Conservation (phyloP, 2,329 filamentous ascomycete genomes). For the Diaporthe amygdali region DNA sequence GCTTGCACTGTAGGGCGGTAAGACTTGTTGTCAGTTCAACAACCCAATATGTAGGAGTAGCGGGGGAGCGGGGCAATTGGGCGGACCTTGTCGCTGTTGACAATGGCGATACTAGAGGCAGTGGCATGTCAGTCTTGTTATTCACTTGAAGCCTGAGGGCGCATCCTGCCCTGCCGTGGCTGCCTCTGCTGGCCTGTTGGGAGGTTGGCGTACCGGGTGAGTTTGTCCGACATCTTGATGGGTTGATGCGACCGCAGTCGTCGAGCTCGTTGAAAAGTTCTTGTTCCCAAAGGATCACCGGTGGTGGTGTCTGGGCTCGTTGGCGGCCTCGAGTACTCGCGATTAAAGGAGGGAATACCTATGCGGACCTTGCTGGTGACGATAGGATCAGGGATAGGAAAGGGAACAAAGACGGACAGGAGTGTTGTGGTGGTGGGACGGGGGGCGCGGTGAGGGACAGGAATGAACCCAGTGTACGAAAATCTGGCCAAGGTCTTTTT, state of each 20-base stretch:
- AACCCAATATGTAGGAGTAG: conserved; percentile 25
- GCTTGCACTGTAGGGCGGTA: conserved; percentile 71
- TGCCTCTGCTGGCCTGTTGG: background rate
- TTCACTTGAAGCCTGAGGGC: conserved; percentile 22
- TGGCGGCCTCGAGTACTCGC: background rate
- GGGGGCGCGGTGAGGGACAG: conserved; percentile 1
- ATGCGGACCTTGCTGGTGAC: background rate
- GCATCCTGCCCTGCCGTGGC: background rate
- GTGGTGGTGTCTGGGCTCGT: background rate
- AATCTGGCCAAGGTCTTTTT: conserved; percentile 19
- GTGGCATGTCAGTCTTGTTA: conserved; percentile 24
- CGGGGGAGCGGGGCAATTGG: conserved; percentile 45
- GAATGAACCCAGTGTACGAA: conserved; percentile 14
- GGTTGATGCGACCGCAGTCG: conserved; percentile 21
- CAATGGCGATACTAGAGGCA: conserved; percentile 85
- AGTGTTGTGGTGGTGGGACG: conserved; percentile 1
- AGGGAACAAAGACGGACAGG: conserved; percentile 12
- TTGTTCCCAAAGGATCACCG: background rate
- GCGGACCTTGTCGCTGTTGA: conserved; percentile 94
- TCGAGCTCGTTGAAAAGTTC: conserved; percentile 16
- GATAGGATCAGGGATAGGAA: conserved; percentile 8
- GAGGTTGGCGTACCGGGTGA: conserved; percentile 74
- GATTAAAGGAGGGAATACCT: background rate
- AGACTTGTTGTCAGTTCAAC: conserved; percentile 41
- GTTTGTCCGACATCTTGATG: conserved; percentile 82